Base-by-base conservation (phyloP, 2,329 filamentous ascomycete genomes). In the Metarhizium guizhouense region DNA sequence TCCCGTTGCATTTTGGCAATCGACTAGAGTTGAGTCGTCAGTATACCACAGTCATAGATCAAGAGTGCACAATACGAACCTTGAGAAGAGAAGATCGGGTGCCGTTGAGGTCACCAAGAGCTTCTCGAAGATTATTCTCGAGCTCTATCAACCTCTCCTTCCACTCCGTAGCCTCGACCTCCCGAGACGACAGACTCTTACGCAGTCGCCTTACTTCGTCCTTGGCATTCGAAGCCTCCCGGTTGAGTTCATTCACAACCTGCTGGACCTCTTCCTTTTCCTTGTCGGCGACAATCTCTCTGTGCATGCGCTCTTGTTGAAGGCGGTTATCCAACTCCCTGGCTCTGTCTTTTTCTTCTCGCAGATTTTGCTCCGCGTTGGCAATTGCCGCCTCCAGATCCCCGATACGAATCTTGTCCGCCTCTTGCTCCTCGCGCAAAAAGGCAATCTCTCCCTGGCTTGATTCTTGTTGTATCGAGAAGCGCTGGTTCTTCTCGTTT, bases 241-340 rank as follows among this genome's bases (percentile, higher is more conserved):
- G 80, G 68, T 96, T 97, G 61, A 97, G 85, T 61, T 96, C 90
- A 65, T 95, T 93, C 66, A 97, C 84, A 60, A 95, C 84, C 70
- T 93, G 88, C 73, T 97, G 92, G 53, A 95, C 88, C 67, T 97
- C 93, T 67, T 95, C 88, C 75, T 97, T 96, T 73, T 96, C 92
- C 65, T 89, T 86, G 66, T 84, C 87, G 50, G 90, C 90, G 54
- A 96, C 82, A 51, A 92, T 82, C 68, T 97, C 93, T 48, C 90
- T 83, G 71, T 97, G 93, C 61, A 87, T 82, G 55, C 92, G 80
- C 73, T 97, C 94, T 56, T 87, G 84, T 25, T 82, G 78, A 29
- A 96, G 79, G n/a, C 86, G 83, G 59, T 85, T 81, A 64, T 91
- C 87, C 32, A 92, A 76, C 63, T 91, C 88, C 64, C 76, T 79